Percentiles rank a stretch among this genome's conserved stretches.
phyloP scores from a whole-genome alignment of 768 basidiomycete species.

The Saitozyma podzolica region DNA sequence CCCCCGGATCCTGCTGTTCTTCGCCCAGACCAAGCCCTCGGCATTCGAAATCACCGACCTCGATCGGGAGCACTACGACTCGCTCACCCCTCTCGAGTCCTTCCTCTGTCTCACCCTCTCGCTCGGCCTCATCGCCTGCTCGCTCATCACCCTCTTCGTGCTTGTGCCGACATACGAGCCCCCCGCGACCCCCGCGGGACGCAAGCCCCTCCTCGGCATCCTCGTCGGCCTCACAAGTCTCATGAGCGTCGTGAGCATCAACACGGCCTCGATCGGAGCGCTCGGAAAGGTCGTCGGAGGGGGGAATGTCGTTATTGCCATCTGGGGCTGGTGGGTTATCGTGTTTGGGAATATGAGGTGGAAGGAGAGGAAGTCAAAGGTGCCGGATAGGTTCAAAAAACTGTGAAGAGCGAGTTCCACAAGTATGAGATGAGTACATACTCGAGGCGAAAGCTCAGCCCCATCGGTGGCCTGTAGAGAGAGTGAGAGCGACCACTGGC shows the following conservation, averaged over 20 bases:
- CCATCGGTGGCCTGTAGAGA: too few species aligned
- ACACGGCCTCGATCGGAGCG: slow-evolving; percentile 33
- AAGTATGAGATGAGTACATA: too few species aligned
- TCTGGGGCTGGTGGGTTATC: slow-evolving; percentile 52
- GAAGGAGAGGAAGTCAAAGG: slow-evolving; percentile 22
- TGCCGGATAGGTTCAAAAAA: slow-evolving; percentile 32
- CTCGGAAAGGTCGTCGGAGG: slow-evolving; percentile 34
- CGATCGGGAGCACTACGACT: slow-evolving; percentile 44
- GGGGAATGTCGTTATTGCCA: slow-evolving; percentile 36
- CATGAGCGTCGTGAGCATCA: slow-evolving; percentile 30
- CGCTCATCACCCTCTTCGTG: slow-evolving; percentile 32
- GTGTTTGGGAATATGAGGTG: slow-evolving; percentile 38
- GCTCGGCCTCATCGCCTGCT: slow-evolving; percentile 23
- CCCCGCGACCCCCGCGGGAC: slow-evolving; percentile 26
- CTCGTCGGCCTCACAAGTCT: slow-evolving; percentile 36
- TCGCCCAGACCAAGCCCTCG: slow-evolving; percentile 37
- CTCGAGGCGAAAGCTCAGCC: too few species aligned
- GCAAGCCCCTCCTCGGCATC: slow-evolving; percentile 37
- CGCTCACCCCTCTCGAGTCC: slow-evolving; percentile 44
- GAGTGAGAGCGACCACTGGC: too few species aligned
- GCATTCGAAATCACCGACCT: slow-evolving; percentile 8
- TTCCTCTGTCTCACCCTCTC: slow-evolving; percentile 36
- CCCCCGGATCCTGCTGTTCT: slow-evolving; percentile 51
- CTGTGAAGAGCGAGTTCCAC: slow-evolving; percentile 11
- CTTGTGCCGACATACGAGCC: slow-evolving; percentile 31